Percentiles rank a stretch among this genome's conserved stretches.
phyloP scores from a whole-genome alignment of 2,329 filamentous ascomycete genomes.

The Aaosphaeria pasadenensis region DNA sequence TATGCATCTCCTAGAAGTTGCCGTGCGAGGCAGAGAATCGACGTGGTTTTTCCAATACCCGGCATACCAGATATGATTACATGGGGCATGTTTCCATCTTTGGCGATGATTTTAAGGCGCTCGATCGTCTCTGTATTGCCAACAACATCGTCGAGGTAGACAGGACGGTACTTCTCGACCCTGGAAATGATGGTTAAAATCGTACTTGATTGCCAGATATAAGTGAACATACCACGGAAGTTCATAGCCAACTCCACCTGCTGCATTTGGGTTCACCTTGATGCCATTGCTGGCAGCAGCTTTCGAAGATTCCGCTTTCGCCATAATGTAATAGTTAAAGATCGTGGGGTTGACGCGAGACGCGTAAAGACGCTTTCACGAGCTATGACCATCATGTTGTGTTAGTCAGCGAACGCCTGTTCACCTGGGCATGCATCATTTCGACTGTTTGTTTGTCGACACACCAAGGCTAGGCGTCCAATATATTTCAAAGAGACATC shows the following conservation, averaged over 20 bases:
- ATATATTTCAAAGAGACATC: too few species aligned
- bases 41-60: constrained; percentile 97
- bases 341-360: constrained; percentile 21
- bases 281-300: constrained; percentile 43
- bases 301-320: constrained; percentile 50
- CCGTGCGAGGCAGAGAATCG: constrained; percentile 85
- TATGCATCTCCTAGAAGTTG: constrained; percentile 90
- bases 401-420: constrained; percentile 1
- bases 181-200: constrained; percentile 44
- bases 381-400: not conserved
- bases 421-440: too few species aligned
- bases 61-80: constrained; percentile 99
- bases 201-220: too few species aligned
- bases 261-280: constrained; percentile 39
- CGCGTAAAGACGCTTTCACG: constrained; percentile 7
- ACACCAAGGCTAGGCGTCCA: too few species aligned
- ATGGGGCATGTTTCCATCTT: constrained; percentile 98
- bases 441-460: too few species aligned
- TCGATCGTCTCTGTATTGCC: constrained; percentile 98
- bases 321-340: constrained; percentile 35
- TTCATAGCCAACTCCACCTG: constrained; percentile 59
- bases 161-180: constrained; percentile 97
- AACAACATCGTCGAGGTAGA: constrained; percentile 94
- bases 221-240: constrained; percentile 65
- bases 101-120: constrained; percentile 94